Conservation (phyloP, 129 eudicot species). For the Heracleum sosnowskyi region DNA sequence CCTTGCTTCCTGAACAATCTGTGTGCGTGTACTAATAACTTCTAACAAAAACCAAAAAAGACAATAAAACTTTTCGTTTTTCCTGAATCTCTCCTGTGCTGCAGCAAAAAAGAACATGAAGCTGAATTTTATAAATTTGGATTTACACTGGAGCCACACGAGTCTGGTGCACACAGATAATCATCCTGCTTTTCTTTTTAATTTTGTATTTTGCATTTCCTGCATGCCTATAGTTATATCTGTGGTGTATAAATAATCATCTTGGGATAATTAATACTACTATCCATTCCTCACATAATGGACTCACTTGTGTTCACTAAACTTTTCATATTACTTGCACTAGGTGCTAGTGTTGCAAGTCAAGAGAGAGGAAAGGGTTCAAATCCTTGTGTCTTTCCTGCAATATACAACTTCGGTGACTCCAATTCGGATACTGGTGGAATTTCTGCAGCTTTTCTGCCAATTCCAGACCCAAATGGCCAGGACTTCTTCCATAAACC, state of each 20-base stretch:
- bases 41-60: not conserved
- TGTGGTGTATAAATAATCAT: not conserved
- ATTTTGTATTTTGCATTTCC: not conserved
- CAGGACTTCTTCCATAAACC: constrained; percentile 47
- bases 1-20: not conserved
- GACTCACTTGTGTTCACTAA: constrained; percentile 8
- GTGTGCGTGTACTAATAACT: not conserved
- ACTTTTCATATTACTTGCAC: constrained; percentile 3
- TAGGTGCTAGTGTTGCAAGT: constrained; percentile 10
- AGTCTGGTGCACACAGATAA: not conserved
- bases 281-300: constrained; percentile 11
- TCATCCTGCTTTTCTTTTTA: not conserved
- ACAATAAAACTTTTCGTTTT: not conserved
- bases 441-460: constrained; percentile 56
- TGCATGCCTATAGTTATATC: not conserved
- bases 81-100: not conserved
- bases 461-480: constrained; percentile 39
- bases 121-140: not conserved
- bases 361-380: constrained; percentile 8
- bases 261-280: not conserved
- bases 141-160: not conserved
- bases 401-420: constrained; percentile 74
- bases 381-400: constrained; percentile 38
- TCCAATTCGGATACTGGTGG: constrained; percentile 92
- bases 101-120: not conserved